These are phyloP conservation scores for Yamadazyma takamatsuzukensis DNA, from an alignment of 805 yeast genomes.

Conservation along the genomic window DNA sequence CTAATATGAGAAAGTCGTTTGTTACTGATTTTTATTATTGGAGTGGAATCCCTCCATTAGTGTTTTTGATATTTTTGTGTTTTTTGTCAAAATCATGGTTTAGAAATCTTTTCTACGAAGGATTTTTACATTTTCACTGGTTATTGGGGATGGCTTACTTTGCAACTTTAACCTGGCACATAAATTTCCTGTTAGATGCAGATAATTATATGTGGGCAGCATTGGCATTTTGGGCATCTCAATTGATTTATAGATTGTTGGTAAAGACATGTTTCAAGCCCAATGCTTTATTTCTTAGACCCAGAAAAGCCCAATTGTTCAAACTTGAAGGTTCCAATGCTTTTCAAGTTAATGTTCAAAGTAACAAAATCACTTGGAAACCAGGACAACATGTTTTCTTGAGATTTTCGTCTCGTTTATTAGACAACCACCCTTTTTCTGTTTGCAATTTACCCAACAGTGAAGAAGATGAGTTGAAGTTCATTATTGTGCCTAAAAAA, in stretches of 20 bases:
- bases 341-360: slow-evolving; percentile 33
- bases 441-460: slow-evolving; percentile 31
- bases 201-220: slow-evolving; percentile 48
- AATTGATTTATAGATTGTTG: slow-evolving; percentile 43
- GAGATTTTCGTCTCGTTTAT: slow-evolving; percentile 38
- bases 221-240: slow-evolving; percentile 49
- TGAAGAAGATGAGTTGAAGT: slow-evolving; percentile 29
- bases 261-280: slow-evolving; percentile 47
- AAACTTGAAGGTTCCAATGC: slow-evolving; percentile 19
- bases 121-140: slow-evolving; percentile 54
- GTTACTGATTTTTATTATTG: slow-evolving; percentile 17
- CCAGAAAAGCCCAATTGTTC: slow-evolving; percentile 31
- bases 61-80: slow-evolving; percentile 42
- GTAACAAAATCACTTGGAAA: slow-evolving; percentile 37
- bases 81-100: slow-evolving; percentile 37
- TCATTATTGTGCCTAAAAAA: slow-evolving; percentile 42
- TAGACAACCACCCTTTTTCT: slow-evolving; percentile 59
- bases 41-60: slow-evolving; percentile 49
- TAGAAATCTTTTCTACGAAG: slow-evolving; percentile 42
- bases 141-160: slow-evolving; percentile 45
- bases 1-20: slow-evolving; percentile 15
- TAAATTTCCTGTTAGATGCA: slow-evolving; percentile 27
- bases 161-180: slow-evolving; percentile 46
- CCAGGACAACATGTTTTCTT: slow-evolving; percentile 57
- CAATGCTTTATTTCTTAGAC: slow-evolving; percentile 33